Conservation (phyloP, 495 filamentous ascomycete species). For the Aspergillus conjunctus region DNA sequence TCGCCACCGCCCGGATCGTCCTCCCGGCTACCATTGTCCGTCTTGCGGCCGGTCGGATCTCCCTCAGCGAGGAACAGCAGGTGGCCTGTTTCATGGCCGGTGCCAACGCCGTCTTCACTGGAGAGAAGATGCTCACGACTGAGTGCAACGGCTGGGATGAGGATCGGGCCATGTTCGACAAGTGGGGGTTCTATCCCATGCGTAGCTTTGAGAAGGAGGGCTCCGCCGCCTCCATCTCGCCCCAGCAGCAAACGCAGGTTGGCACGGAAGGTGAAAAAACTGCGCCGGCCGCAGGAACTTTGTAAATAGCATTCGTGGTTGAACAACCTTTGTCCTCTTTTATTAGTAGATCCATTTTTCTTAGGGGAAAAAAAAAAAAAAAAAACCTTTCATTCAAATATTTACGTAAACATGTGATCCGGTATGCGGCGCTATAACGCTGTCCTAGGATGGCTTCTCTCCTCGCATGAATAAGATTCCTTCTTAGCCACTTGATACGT, state of each 20-base stretch:
- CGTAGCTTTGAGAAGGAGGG: conserved; percentile 50
- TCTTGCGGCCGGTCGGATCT: conserved; percentile 76
- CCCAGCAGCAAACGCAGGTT: conserved; percentile 2
- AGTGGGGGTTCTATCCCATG: conserved; percentile 76
- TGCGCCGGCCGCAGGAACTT: conserved; percentile 26
- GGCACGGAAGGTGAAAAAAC: conserved; percentile 2
- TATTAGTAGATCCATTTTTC: too few relatives aligned
- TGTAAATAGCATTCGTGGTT: conserved; percentile 12
- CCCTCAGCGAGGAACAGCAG: conserved; percentile 80
- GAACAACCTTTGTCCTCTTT: too few relatives aligned
- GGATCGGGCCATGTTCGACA: conserved; percentile 75
- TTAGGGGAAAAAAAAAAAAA: too few relatives aligned
- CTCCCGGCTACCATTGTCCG: conserved; percentile 81
- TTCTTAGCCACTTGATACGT: too few relatives aligned
- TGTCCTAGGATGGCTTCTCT: too few relatives aligned
- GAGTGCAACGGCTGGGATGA: conserved; percentile 88
- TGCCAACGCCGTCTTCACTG: conserved; percentile 86
- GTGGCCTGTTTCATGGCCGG: conserved; percentile 81
- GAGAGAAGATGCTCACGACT: conserved; percentile 90
- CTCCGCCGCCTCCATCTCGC: background rate
- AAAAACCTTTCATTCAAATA: too few relatives aligned
- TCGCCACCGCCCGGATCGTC: conserved; percentile 75
- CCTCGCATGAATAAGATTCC: too few relatives aligned
- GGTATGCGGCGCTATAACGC: too few relatives aligned
- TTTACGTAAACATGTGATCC: too few relatives aligned